Conservation (phyloP, 805 yeast species). For the Maudiozyma turicensis region DNA sequence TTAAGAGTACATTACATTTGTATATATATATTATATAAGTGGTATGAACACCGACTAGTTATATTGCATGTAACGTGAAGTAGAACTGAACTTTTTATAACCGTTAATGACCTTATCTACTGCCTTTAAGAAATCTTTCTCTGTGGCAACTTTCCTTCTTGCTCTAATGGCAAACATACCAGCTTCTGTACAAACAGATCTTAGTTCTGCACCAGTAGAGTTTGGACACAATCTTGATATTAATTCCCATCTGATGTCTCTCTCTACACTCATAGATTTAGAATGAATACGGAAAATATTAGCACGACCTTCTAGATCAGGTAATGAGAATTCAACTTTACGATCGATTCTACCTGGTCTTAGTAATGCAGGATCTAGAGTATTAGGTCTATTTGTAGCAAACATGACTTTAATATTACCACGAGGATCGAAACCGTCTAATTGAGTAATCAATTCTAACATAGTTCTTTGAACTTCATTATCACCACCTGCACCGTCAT, state of each 20-base stretch:
- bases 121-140: conserved; percentile 93
- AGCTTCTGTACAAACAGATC: conserved; percentile 98
- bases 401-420: conserved; percentile 99
- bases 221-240: conserved; percentile 96
- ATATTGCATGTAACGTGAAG: conserved; percentile 97
- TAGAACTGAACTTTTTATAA: conserved; percentile 92
- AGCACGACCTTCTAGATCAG: conserved; percentile 96
- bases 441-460: conserved; percentile 94
- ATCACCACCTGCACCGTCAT: conserved; percentile 99
- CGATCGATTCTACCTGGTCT: conserved; percentile 99
- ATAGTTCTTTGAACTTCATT: conserved; percentile 98
- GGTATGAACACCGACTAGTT: conserved; percentile 36
- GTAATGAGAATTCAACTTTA: conserved; percentile 92
- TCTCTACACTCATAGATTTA: conserved; percentile 94
- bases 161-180: conserved; percentile 99
- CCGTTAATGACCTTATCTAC: conserved; percentile 99
- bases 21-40: background rate
- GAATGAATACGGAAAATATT: conserved; percentile 95
- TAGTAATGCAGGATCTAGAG: conserved; percentile 92
- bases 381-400: conserved; percentile 97
- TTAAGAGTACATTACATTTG: background rate
- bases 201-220: conserved; percentile 95
- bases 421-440: conserved; percentile 97
- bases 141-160: conserved; percentile 95
- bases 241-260: conserved; percentile 97